phyloP scores from a whole-genome alignment of 345 rosid genomes.

The Eucalyptus erythrocorys region DNA sequence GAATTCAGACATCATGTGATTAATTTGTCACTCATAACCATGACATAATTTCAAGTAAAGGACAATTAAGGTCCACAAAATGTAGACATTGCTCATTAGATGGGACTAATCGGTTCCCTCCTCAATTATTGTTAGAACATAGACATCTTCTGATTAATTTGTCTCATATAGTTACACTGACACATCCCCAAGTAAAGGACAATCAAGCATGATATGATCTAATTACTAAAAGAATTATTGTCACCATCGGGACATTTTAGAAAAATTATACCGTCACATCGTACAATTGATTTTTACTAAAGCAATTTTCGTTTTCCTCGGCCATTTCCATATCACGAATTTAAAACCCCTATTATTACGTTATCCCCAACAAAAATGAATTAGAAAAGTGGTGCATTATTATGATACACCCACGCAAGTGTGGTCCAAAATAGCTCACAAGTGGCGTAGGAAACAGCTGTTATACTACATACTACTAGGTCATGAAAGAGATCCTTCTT shows the following conservation, averaged over 20 bases:
- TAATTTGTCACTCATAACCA: neutral
- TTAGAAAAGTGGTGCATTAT: neutral
- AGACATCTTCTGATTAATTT: neutral
- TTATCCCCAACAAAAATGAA: neutral
- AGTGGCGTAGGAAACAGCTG: neutral
- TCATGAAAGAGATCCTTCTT: neutral
- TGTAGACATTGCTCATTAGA: neutral
- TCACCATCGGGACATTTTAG: neutral
- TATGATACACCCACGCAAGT: neutral
- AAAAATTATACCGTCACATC: neutral
- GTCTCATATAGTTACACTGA: neutral
- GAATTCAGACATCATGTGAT: neutral
- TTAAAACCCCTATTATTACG: neutral
- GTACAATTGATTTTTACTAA: neutral
- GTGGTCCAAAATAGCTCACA: neutral
- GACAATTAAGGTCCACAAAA: neutral
- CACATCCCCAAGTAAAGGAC: neutral
- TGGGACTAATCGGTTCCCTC: neutral
- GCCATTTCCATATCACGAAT: neutral
- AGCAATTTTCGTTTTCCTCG: neutral
- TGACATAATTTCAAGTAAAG: neutral
- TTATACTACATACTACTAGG: neutral
- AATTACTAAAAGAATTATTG: neutral
- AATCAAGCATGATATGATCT: neutral
- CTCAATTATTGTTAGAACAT: neutral